Evolutionary conservation across 176 grass and related monocot species (phyloP).

Genomic region (Juncus effusus): DNA sequence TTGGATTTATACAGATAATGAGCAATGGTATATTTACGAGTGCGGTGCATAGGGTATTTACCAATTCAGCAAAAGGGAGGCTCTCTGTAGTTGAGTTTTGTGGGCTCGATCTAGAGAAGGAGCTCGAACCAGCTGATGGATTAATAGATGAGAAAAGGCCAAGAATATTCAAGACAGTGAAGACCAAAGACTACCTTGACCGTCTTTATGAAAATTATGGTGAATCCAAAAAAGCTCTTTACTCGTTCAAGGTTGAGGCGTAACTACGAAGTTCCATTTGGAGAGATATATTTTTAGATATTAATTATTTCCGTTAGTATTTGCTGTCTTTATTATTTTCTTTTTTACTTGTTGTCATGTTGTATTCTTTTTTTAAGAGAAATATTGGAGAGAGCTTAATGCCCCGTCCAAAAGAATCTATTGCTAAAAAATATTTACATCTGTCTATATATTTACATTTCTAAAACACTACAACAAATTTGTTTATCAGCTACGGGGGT

Average conservation of each 20-base stretch:
- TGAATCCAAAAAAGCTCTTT: conserved; percentile 22
- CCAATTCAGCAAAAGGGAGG: conserved; percentile 30
- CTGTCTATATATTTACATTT: no score
- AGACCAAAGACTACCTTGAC: conserved; percentile 25
- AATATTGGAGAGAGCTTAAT: no score
- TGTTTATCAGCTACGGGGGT: no score
- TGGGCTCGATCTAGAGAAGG: conserved; percentile 21
- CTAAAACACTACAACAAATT: no score
- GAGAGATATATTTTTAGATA: no score
- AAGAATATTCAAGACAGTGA: conserved; percentile 30
- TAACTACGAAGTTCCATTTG: no score
- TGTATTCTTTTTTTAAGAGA: no score
- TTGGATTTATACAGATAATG: conserved; percentile 39
- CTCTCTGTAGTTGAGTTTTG: conserved; percentile 48
- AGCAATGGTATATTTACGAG: conserved; percentile 45
- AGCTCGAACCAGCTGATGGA: conserved; percentile 32
- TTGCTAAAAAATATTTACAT: no score
- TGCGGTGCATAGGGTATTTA: conserved; percentile 43
- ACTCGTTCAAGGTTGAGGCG: conserved; percentile 29
- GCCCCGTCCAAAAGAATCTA: no score
- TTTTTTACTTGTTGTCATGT: no score
- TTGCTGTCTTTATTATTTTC: no score
- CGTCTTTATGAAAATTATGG: conserved; percentile 15
- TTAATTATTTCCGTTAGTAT: no score
- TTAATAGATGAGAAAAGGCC: conserved; percentile 32